Evolutionary conservation across 208 protist genomes (phyloP), one percentile per base, ranked within the genome.

Genomic region (Trypanosoma lewisi): DNA sequence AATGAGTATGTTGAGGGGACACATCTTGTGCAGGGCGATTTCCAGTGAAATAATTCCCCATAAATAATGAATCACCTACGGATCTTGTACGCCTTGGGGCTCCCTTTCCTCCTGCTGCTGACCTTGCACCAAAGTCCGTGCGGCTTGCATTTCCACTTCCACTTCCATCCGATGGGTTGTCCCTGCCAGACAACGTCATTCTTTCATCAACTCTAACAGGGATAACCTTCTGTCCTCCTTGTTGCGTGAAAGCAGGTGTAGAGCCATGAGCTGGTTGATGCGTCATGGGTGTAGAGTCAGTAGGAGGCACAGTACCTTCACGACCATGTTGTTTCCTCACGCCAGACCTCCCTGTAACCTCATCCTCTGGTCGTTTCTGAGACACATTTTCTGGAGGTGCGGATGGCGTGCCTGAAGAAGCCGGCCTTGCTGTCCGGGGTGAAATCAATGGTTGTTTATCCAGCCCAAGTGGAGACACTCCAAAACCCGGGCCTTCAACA

Each of bases 21-120:
- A 5, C 7, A 0, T 7, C 48, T 11, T 27, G 48, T 25, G 11
- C 8, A 2, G 19, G 25, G 16, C 8, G 48, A 1, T 11, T 28
- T 16, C 1, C 27, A 12, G 1, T 31, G 19, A 23, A 31, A 16
- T 14, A 16, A 31, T 31, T 31, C 48, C 1, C 4, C 23, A 33
- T n/a, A 27, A 25, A 3, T 33, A 52, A 28, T 8, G 53, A n/a
- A 41, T 63, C 57, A 53, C 44, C 44, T 31, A 53, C 25, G 11
- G 57, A 63, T 12, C 41, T 30, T 28, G 57, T 63, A 34, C 44
- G 57, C 44, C 31, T 63, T 16, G 47, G 37, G 9, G 16, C 30
- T 28, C 14, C 1, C 9, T 19, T 21, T 7, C 23, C 16, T 9
- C 9, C 4, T 9, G 9, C 42, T 9, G 42, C 3, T 47, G n/a